Evolutionary conservation across 1,139 yeast species (phyloP).

Genomic region (Casaregolazyma lundiana): DNA sequence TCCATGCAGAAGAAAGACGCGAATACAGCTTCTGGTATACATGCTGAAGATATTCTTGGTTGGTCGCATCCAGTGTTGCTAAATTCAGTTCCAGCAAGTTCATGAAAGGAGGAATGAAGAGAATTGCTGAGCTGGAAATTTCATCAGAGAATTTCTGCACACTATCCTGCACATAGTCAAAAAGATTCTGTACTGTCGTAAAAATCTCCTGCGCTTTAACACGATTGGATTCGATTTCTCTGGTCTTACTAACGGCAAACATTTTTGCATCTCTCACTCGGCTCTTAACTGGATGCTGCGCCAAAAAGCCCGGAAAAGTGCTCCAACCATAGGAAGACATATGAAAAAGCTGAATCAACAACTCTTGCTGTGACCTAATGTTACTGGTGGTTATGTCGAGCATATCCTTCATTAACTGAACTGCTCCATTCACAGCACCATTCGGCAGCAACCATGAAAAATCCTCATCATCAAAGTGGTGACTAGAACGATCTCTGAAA

Average conservation of each 20-base stretch:
- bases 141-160: constrained; percentile 37
- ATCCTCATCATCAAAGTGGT: constrained; percentile 8
- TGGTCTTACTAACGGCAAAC: constrained; percentile 26
- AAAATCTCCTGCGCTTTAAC: constrained; percentile 52
- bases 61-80: constrained; percentile 42
- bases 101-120: constrained; percentile 43
- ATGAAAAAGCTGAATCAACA: constrained; percentile 63
- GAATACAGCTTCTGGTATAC: constrained; percentile 51
- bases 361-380: constrained; percentile 60
- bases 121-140: constrained; percentile 35
- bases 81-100: constrained; percentile 39
- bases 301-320: constrained; percentile 48
- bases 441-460: constrained; percentile 18
- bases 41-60: constrained; percentile 63
- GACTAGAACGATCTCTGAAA: constrained; percentile 4
- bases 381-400: constrained; percentile 37
- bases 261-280: constrained; percentile 30
- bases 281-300: constrained; percentile 34
- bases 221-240: constrained; percentile 48
- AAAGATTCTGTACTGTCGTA: constrained; percentile 49
- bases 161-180: constrained; percentile 49
- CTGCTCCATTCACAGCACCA: constrained; percentile 23
- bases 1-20: constrained; percentile 55
- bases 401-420: constrained; percentile 18
- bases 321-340: constrained; percentile 46